Evolutionary conservation across 2,329 filamentous ascomycete genomes (phyloP), one percentile per base, ranked within the genome.

Genomic region (Neofusicoccum cordaticola): DNA sequence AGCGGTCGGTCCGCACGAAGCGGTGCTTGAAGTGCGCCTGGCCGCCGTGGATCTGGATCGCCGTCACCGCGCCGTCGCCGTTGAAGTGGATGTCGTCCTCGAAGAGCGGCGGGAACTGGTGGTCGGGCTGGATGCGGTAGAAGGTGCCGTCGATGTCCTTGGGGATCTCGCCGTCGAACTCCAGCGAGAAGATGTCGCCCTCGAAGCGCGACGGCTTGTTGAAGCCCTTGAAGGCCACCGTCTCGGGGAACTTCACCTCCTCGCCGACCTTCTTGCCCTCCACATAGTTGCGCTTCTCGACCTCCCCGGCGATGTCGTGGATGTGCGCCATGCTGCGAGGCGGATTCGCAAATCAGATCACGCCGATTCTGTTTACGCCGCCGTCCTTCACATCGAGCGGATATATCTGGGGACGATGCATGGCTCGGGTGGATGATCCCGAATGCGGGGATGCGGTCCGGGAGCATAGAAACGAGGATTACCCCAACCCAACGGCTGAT

Each of bases 31-130:
- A 79, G 65, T 79, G 73, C 2, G 78, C 78, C 65, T 77, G 76
- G 1, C 79, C 79, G 58, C 78, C 69, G 19, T 78, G 71, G 61
- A 82, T 80, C 0, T 72, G 72, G 56, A 81, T 79, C 0, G 78
- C 78, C 1, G 78, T 78, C 9, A 81, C 75, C 17, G 74, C 77
- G 0, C 80, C 80, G 62, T 81, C 79, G 41, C 79, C 80, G 62
- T 80, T 80, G 71, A 81, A 78, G 51, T 79, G 79, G n/a, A 81
- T 81, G 66, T 87, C 84, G 68, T 83, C 82, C 69, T 84, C 83
- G 67, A 81, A 85, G 1, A 82, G 69, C 1, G 81, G 85, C n/a
- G 83, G 84, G 70, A 82, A 86, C 34, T 80, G 79, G 68, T 81
- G 80, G 62, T 81, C 79, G 7, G 79, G 78, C 62, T 80, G 77